Evolutionary conservation across 1,139 yeast species (phyloP), one percentile per base, ranked within the genome.

Genomic region (Yamadazyma diddensiae): DNA sequence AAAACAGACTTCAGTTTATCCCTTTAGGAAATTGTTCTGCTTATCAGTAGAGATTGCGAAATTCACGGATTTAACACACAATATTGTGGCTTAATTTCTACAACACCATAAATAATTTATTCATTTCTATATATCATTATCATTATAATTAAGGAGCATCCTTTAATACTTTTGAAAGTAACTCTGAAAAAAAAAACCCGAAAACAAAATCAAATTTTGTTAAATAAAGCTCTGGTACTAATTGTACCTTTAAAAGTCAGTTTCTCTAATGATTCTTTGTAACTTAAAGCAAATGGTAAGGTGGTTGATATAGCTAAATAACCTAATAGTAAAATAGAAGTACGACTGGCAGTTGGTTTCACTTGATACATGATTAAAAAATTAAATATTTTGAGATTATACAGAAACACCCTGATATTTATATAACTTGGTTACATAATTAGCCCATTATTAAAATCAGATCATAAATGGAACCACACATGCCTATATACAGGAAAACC

Each of bases 231-330:
- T 39, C 74, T 55, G 25, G 65, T 52, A 36, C 57, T 63, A 18
- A 61, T 53, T 22, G 60, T 56, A 2, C 72, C 73, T 39, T 65
- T 67, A 5, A 43, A 19, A 4, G 37, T 30, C n/a, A 29, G 37
- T 11, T 41, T 42, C 9, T 37, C 41, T 19, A 43, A 29, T 7
- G 41, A 34, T 39, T 69, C 74, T 39, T 59, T 63, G 43, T 68
- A 69, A 6, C 73, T 65, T 37, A 65, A 64, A 28, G 61, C 42
- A 36, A 69, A 69, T 4, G 75, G 75, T 28, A 62, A 42, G 9
- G 72, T 65, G 24, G 70, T 53, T 5, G 72, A 64, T 6, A 65
- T 35, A 3, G 69, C 62, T 45, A 69, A 60, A 47, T 69, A 69
- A 21, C 66, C 61, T 34, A 68, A 52, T 31, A 66, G 46, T 33